These are phyloP conservation scores for Cenchrus americanus DNA, from an alignment of 176 grass and related monocot species.

Conservation along the genomic window DNA sequence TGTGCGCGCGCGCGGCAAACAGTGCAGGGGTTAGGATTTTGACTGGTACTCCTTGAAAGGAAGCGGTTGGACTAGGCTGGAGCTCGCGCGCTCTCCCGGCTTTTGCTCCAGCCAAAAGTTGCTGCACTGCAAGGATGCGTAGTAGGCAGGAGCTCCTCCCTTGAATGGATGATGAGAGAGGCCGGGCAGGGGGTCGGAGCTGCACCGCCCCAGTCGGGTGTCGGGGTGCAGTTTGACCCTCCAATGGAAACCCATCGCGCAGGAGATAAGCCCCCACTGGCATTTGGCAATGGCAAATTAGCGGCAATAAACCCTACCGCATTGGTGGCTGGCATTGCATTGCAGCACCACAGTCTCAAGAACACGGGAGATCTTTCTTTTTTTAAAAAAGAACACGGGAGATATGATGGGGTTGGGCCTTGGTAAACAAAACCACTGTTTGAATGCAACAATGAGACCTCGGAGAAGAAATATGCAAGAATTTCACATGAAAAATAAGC, in stretches of 20 bases:
- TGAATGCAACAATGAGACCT: too few species aligned
- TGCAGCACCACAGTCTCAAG: not conserved
- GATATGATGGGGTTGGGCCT: too few species aligned
- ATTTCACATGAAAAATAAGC: too few species aligned
- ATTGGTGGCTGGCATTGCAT: not conserved
- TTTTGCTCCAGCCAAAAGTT: conserved; percentile 45
- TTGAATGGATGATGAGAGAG: not conserved
- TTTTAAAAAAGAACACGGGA: not conserved
- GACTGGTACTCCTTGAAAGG: conserved; percentile 43
- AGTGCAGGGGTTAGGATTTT: conserved; percentile 54
- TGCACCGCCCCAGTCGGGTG: conserved; percentile 13
- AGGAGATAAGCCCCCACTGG: not conserved
- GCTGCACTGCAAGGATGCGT: conserved; percentile 23
- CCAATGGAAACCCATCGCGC: conserved; percentile 7
- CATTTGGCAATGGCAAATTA: not conserved
- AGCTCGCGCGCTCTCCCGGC: not conserved
- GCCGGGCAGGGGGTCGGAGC: not conserved
- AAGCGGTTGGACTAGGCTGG: conserved; percentile 42
- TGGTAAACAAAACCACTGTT: too few species aligned
- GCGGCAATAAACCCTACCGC: not conserved
- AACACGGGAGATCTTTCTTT: not conserved
- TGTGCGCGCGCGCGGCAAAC: not conserved
- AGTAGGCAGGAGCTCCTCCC: not conserved
- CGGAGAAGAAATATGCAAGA: too few species aligned
- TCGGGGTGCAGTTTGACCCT: conserved; percentile 45